Evolutionary conservation across 2,329 filamentous ascomycete genomes (phyloP).

Genomic region (Pyrenochaeta sp.): DNA sequence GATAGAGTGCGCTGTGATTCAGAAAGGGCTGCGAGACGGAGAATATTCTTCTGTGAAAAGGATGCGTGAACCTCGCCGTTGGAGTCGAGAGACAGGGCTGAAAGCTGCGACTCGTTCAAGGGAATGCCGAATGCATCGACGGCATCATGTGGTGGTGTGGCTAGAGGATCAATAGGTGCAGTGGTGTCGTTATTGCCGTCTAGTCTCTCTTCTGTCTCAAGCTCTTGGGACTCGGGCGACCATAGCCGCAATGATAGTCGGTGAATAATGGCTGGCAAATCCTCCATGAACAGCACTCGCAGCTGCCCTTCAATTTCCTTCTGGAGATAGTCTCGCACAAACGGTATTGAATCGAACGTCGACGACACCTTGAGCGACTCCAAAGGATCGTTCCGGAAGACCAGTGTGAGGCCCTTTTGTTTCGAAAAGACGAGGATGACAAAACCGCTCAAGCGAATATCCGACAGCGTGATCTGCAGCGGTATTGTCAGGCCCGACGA

Average conservation of each 20-base stretch:
- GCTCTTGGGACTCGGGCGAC: constrained; percentile 83
- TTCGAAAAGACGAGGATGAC: constrained; percentile 98
- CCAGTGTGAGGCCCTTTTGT: constrained; percentile 94
- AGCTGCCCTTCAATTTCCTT: constrained; percentile 94
- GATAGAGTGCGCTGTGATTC: constrained; percentile 92
- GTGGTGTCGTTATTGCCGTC: constrained; percentile 61
- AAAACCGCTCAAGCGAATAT: constrained; percentile 95
- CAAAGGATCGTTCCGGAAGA: constrained; percentile 97
- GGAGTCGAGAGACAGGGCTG: constrained; percentile 79
- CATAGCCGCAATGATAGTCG: constrained; percentile 86
- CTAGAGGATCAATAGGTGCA: constrained; percentile 78
- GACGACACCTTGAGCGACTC: constrained; percentile 98
- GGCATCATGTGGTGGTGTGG: constrained; percentile 80
- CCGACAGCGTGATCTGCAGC: constrained; percentile 94
- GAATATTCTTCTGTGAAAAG: constrained; percentile 93
- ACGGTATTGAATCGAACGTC: constrained; percentile 98
- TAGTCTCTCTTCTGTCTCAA: constrained; percentile 66
- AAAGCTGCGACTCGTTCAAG: constrained; percentile 77
- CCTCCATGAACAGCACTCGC: constrained; percentile 95
- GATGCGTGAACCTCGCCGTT: constrained; percentile 84
- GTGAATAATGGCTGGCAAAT: constrained; percentile 95
- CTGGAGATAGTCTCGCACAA: constrained; percentile 96
- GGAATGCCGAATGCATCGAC: constrained; percentile 82
- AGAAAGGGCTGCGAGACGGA: constrained; percentile 81
- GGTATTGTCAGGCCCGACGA: constrained; percentile 94